phyloP scores from a whole-genome alignment of 139 green algal species.

The Deuterostichococcus epilithicus region DNA sequence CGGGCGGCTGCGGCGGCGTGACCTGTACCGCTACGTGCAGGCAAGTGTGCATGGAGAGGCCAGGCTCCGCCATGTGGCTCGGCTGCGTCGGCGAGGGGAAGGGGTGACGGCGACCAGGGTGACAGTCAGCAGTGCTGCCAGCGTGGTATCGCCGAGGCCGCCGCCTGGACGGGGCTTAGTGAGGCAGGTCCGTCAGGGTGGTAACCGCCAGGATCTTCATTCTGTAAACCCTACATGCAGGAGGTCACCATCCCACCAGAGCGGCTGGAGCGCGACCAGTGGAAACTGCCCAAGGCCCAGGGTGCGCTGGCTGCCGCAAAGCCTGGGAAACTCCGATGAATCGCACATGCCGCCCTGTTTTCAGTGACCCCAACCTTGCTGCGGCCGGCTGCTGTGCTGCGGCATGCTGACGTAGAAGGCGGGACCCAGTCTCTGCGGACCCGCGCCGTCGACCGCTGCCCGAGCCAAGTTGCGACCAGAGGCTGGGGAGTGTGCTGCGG shows the following conservation, averaged over 20 bases:
- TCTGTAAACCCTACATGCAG: neutral
- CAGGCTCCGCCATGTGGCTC: conserved; percentile 3
- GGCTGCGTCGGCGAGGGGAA: neutral
- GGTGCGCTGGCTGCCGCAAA: neutral
- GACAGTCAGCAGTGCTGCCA: neutral
- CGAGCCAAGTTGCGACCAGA: no score
- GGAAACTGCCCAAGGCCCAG: conserved; percentile 9
- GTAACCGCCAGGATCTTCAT: no score
- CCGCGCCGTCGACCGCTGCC: no score
- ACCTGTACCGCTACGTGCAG: conserved; percentile 69
- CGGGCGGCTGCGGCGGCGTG: conserved; percentile 39
- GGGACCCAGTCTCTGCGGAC: no score
- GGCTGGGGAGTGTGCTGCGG: neutral
- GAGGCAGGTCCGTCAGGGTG: no score
- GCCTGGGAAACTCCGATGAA: no score
- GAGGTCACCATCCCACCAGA: conserved; percentile 2
- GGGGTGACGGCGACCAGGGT: conserved; percentile 8
- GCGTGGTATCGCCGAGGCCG: conserved; percentile 12
- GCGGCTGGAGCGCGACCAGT: conserved; percentile 3
- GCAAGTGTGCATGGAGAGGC: conserved; percentile 31
- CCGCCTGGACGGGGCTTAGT: no score
- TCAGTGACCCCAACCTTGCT: no score
- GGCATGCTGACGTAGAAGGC: no score
- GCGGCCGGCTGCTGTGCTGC: no score
- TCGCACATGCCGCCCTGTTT: no score